These are phyloP conservation scores for Avicennia marina DNA, from an alignment of 257 asterid species.

Conservation along the genomic window DNA sequence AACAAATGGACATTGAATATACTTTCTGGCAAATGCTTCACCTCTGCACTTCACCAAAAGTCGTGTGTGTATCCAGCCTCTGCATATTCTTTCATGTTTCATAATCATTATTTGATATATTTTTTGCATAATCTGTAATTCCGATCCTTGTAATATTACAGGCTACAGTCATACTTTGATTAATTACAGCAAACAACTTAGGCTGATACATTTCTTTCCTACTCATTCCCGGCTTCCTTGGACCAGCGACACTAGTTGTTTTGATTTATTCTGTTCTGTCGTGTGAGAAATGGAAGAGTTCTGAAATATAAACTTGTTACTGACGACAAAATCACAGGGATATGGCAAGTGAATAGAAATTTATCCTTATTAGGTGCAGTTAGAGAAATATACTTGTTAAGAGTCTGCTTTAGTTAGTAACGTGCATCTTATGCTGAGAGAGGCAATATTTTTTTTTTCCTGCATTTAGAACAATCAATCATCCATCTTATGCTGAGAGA, in stretches of 20 bases:
- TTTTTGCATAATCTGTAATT: not conserved
- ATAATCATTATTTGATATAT: not conserved
- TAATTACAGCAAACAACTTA: constrained; percentile 8
- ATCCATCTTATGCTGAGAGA: no score
- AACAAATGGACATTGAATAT: constrained; percentile 97
- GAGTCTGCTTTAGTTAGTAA: no score
- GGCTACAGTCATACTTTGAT: not conserved
- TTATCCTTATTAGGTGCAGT: no score
- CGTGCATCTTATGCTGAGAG: no score
- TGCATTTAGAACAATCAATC: no score
- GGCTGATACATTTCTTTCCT: constrained; percentile 5
- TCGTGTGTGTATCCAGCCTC: constrained; percentile 71
- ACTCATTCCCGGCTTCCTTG: not conserved
- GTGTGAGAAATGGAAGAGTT: no score
- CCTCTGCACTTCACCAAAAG: constrained; percentile 96
- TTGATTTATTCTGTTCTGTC: constrained; percentile 3
- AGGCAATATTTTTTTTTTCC: no score
- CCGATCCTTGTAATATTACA: not conserved
- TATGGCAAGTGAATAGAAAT: no score
- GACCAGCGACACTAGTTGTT: not conserved
- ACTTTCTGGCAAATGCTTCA: constrained; percentile 99
- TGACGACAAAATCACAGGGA: no score
- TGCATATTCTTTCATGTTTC: constrained; percentile 18
- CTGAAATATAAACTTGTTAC: no score
- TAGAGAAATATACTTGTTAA: no score